phyloP scores from a whole-genome alignment of 441 rosid genomes.

The Croton laevigatus region DNA sequence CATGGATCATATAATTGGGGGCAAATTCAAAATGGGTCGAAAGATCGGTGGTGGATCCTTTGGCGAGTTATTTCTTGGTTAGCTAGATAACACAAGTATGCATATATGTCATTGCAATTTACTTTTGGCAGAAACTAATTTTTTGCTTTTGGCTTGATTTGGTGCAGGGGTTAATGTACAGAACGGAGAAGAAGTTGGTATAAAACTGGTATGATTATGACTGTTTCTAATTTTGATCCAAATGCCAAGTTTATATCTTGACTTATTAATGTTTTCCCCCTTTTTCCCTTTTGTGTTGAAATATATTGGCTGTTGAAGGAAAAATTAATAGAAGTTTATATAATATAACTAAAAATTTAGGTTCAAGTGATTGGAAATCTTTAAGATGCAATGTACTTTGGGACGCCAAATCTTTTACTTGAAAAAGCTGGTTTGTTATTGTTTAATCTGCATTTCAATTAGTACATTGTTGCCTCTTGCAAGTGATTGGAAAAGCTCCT shows the following conservation, averaged over 20 bases:
- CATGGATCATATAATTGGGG: conserved; percentile 91
- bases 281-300: neutral
- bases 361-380: neutral
- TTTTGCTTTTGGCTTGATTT: conserved; percentile 12
- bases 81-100: neutral
- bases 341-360: conserved; percentile 1
- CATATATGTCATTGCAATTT: neutral
- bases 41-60: conserved; percentile 97
- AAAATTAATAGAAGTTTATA: neutral
- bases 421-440: neutral
- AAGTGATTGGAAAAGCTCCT: neutral
- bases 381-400: conserved; percentile 11
- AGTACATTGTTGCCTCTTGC: conserved; percentile 4
- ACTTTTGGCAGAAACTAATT: neutral
- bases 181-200: conserved; percentile 93
- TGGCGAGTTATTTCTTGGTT: conserved; percentile 88
- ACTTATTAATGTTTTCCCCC: neutral
- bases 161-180: conserved; percentile 71
- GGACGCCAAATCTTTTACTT: neutral
- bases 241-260: neutral
- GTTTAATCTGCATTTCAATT: neutral
- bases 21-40: conserved; percentile 85
- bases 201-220: conserved; percentile 64
- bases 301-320: neutral
- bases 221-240: neutral